A percentile compares a stretch with the other conserved stretches of the same genome.
Evolutionary conservation across 768 basidiomycete genomes (phyloP).

Genomic region (Suillus luteus): DNA sequence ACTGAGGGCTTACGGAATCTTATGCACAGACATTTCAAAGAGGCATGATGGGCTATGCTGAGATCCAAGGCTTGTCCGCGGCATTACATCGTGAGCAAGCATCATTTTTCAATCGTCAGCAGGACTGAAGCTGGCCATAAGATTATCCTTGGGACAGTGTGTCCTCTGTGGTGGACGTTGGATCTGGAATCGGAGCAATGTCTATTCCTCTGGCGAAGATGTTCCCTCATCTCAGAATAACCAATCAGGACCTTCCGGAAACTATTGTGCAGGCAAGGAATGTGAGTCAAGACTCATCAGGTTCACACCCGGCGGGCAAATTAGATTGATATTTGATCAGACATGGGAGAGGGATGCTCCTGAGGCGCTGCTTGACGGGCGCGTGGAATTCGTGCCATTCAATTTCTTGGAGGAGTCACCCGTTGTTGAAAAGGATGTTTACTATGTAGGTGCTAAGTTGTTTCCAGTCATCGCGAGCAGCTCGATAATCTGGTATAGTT

Average conservation of each 20-base stretch:
- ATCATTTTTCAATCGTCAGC: no score
- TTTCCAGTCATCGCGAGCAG: background rate
- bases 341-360: constrained; percentile 22
- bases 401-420: constrained; percentile 26
- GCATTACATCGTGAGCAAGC: no score
- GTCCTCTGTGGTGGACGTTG: constrained; percentile 32
- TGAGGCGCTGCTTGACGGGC: constrained; percentile 20
- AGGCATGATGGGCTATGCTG: constrained; percentile 25
- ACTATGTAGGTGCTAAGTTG: constrained; percentile 24
- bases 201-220: constrained; percentile 29
- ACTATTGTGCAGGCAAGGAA: constrained; percentile 24
- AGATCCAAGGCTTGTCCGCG: constrained; percentile 16
- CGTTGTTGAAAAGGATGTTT: constrained; percentile 23
- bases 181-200: constrained; percentile 29
- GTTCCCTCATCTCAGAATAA: constrained; percentile 29
- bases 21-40: constrained; percentile 23
- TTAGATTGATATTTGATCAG: constrained; percentile 6
- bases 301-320: background rate
- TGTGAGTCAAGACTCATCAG: constrained; percentile 12
- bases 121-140: background rate
- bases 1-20: background rate
- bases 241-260: constrained; percentile 33
- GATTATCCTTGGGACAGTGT: constrained; percentile 25
- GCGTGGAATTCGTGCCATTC: constrained; percentile 21
- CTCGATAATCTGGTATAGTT: constrained; percentile 17